Evolutionary conservation across 2,329 filamentous ascomycete genomes (phyloP).

Genomic region (Teratosphaeria nubilosa): DNA sequence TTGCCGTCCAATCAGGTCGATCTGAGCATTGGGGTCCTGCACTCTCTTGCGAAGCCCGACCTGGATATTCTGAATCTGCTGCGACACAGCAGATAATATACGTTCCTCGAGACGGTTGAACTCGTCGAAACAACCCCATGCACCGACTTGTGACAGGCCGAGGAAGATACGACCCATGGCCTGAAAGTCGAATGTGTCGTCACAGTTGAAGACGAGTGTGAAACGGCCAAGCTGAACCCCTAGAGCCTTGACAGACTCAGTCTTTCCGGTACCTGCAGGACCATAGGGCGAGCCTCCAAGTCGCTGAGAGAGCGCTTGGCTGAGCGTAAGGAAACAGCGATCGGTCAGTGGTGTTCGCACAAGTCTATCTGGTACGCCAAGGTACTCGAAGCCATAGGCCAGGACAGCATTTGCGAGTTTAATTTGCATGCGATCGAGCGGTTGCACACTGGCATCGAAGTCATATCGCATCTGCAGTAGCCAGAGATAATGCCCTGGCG

Average conservation of each 20-base stretch:
- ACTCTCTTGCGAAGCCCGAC: constrained; percentile 79
- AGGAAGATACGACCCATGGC: constrained; percentile 99
- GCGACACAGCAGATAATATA: constrained; percentile 93
- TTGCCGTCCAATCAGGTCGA: constrained; percentile 87
- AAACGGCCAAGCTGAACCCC: constrained; percentile 95
- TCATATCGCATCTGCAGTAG: constrained; percentile 95
- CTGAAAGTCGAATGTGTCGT: constrained; percentile 99
- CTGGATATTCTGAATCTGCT: constrained; percentile 99
- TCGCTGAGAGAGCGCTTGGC: constrained; percentile 87
- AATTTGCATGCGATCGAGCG: constrained; percentile 71
- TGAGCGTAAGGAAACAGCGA: constrained; percentile 94
- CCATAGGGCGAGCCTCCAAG: constrained; percentile 96
- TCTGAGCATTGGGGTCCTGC: constrained; percentile 74
- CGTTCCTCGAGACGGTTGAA: constrained; percentile 98
- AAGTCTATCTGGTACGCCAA: constrained; percentile 90
- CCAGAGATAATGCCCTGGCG: constrained; percentile 79
- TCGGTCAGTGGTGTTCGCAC: constrained; percentile 95
- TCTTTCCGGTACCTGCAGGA: constrained; percentile 96
- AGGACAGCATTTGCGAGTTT: constrained; percentile 95
- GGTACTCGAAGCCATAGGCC: constrained; percentile 95
- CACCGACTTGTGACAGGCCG: constrained; percentile 96
- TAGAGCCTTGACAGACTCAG: constrained; percentile 95
- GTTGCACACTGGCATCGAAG: constrained; percentile 72
- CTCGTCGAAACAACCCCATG: constrained; percentile 99
- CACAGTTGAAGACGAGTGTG: constrained; percentile 97